These are phyloP conservation scores for Nigrospora osmanthi DNA, from an alignment of 2,329 filamentous ascomycete genomes.

Conservation along the genomic window DNA sequence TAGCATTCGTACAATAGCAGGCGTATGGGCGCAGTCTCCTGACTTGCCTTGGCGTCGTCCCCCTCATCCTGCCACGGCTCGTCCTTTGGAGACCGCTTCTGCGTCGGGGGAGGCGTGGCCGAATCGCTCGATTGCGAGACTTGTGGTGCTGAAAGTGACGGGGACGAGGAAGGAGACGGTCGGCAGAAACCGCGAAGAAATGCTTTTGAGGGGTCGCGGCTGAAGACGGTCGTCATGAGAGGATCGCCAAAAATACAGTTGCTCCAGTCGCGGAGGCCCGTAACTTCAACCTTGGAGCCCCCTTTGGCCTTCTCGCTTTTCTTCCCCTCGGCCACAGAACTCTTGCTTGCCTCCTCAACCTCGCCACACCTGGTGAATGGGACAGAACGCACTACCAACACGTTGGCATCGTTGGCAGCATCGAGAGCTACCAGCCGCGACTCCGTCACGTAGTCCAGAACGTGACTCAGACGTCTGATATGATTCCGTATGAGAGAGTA, in stretches of 20 bases:
- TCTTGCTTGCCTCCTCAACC: constrained; percentile 1
- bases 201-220: constrained; percentile 30
- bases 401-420: constrained; percentile 39
- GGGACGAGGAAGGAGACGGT: not conserved
- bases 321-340: not conserved
- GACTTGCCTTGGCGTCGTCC: constrained; percentile 30
- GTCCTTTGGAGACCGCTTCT: too few relatives aligned
- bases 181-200: constrained; percentile 38
- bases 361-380: not conserved
- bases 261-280: constrained; percentile 51
- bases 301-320: constrained; percentile 1
- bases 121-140: too few relatives aligned
- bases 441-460: constrained; percentile 43
- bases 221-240: constrained; percentile 42
- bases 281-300: constrained; percentile 25
- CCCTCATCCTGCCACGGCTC: constrained; percentile 3
- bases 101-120: not conserved
- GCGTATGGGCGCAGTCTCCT: constrained; percentile 33
- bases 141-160: not conserved
- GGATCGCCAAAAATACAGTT: constrained; percentile 54
- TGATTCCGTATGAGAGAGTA: constrained; percentile 47
- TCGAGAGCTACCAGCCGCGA: constrained; percentile 49
- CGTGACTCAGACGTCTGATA: constrained; percentile 37
- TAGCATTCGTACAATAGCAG: constrained; percentile 52
- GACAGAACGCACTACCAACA: constrained; percentile 29